A percentile compares a stretch with the other conserved stretches of the same genome.
phyloP scores from a whole-genome alignment of 2,329 filamentous ascomycete species.

The Gnomoniopsis smithogilvyi region DNA sequence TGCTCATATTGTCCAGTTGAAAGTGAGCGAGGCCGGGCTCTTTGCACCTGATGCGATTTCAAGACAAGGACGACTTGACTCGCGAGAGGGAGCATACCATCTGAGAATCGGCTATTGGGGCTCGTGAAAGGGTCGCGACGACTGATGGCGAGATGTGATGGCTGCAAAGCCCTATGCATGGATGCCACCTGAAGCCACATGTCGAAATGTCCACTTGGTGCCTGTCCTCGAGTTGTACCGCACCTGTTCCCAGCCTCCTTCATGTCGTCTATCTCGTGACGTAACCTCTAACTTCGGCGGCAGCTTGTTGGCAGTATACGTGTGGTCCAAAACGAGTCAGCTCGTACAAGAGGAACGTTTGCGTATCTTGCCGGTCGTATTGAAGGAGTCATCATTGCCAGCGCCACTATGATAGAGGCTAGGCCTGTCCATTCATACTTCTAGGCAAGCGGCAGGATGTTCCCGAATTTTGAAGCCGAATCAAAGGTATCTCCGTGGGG shows the following conservation, averaged over 20 bases:
- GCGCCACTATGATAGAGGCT: background rate
- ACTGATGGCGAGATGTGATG: no score
- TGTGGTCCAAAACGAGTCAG: background rate
- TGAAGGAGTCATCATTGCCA: conserved; percentile 1
- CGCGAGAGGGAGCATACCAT: conserved; percentile 30
- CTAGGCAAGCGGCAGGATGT: no score
- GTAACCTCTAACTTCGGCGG: no score
- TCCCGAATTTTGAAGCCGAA: no score
- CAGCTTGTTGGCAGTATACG: no score
- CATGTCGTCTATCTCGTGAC: no score
- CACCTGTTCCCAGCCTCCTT: no score
- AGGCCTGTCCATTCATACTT: background rate
- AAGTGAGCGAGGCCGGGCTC: conserved; percentile 42
- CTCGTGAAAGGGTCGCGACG: conserved; percentile 39
- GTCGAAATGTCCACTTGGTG: no score
- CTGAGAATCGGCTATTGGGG: conserved; percentile 34
- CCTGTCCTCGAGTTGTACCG: no score
- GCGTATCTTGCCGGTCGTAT: background rate
- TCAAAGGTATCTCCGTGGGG: no score
- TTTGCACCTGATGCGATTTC: conserved; percentile 42
- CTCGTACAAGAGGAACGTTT: background rate
- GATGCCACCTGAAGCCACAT: no score
- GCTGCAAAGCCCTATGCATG: no score
- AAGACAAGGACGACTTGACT: conserved; percentile 23
- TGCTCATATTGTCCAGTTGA: conserved; percentile 37